Base-by-base conservation (phyloP, 1,284 basidiomycete species). In the Xerocomus nothofagi region DNA sequence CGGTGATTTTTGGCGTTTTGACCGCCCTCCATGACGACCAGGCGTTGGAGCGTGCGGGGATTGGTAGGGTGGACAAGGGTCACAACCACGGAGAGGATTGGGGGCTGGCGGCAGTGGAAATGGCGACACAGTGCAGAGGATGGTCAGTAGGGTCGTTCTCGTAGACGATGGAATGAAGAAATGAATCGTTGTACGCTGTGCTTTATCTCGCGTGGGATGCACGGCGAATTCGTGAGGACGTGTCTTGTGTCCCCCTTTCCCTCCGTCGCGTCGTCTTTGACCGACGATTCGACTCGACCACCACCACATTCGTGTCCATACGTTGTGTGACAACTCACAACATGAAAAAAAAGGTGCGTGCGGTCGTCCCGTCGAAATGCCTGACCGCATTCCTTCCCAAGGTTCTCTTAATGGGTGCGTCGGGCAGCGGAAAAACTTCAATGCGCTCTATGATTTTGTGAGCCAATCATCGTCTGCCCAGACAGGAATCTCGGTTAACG, bases 401-500 rank as follows among this genome's bases (percentile, higher is more conserved):
- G 89, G 91, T 97, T 47, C 81, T 97, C 57, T 77, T 96, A 56
- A 97, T 97, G 93, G 93, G 93, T 59, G 92, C 93, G 62, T 94
- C 91, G 21, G 93, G 87, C 53, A 89, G 86, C 61, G 86, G 87
- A 48, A 90, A 89, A 78, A 98, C 97, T 12, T 98, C 95, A 8
- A 99, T 99, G 96, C 85, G 96, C 40, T 95, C 94, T 23, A 88
- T 99, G 71, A 98, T 99, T 65, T 99, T 99, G 92, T 94, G 70
- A 72, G 90, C 74, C 39, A 17, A 27, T n/a, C n/a, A 14, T 8
- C 29, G 6, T 17, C 29, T 14, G 11, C 41, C 37, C 18, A 17
- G 30, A 6, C 32, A 21, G 11, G 27, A 24, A 32, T 34, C 33
- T 39, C 29, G 23, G 27, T 31, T 47, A 24, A 46, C 27, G 14